phyloP scores from a whole-genome alignment of 257 asterid genomes.

The Petrea volubilis region DNA sequence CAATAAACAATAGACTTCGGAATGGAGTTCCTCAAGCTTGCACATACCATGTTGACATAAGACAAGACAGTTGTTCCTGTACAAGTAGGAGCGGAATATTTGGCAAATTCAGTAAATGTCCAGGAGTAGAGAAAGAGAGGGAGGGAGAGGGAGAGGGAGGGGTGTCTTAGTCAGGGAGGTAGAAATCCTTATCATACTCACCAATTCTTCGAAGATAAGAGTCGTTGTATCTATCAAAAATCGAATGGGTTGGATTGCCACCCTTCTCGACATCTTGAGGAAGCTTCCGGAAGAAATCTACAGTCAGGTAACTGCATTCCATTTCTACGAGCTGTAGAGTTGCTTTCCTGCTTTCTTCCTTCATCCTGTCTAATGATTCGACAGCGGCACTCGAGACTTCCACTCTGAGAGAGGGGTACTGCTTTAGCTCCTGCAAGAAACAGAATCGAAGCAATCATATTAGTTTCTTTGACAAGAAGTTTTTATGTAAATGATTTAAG shows the following conservation, averaged over 20 bases:
- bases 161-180: background rate
- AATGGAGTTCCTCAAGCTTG: conserved; percentile 85
- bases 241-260: conserved; percentile 97
- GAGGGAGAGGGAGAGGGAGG: too few relatives aligned
- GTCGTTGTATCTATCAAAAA: conserved; percentile 93
- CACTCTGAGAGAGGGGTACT: conserved; percentile 91
- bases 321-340: conserved; percentile 93
- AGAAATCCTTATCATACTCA: conserved; percentile 32
- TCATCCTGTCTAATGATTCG: conserved; percentile 91
- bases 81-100: background rate
- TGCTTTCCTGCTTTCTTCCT: conserved; percentile 95
- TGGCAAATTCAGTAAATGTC: background rate
- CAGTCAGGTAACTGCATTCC: conserved; percentile 91
- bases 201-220: conserved; percentile 91
- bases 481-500: background rate
- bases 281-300: conserved; percentile 95
- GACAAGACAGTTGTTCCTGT: conserved; percentile 91
- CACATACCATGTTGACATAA: conserved; percentile 95
- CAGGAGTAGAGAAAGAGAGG: background rate
- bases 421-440: conserved; percentile 81
- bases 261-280: conserved; percentile 99
- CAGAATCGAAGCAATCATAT: conserved; percentile 1
- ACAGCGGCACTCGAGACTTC: conserved; percentile 86
- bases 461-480: background rate
- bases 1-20: conserved; percentile 96